Conservation (phyloP, 305 asterid genomes). For the Withania somnifera region DNA sequence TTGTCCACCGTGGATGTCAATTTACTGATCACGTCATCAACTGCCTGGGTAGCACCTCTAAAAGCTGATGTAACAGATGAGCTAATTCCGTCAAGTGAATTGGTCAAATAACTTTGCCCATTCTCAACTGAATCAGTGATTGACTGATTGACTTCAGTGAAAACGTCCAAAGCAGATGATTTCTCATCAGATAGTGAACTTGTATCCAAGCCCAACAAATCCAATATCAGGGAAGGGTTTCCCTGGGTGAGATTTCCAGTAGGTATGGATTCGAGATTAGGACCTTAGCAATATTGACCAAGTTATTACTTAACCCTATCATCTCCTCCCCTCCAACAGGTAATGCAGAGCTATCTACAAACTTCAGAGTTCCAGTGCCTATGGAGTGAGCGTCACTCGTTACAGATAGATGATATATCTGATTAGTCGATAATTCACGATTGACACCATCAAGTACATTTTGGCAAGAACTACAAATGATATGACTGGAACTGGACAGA, state of each 20-base stretch:
- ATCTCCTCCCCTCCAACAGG: conserved; percentile 31
- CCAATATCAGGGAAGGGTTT: conserved; percentile 26
- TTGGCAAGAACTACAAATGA: conserved; percentile 8
- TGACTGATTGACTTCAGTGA: conserved; percentile 21
- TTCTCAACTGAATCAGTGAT: conserved; percentile 27
- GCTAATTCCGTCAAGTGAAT: conserved; percentile 36
- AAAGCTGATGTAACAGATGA: conserved; percentile 36
- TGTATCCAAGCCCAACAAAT: conserved; percentile 21
- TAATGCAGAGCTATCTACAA: conserved; percentile 30
- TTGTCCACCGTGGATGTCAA: conserved; percentile 29
- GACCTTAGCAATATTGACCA: conserved; percentile 14
- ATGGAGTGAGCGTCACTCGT: conserved; percentile 12
- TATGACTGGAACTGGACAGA: conserved; percentile 12
- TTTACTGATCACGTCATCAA: conserved; percentile 32
- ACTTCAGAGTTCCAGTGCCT: conserved; percentile 22
- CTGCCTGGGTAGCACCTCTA: conserved; percentile 29
- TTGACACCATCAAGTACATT: conserved; percentile 10
- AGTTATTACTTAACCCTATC: conserved; percentile 15
- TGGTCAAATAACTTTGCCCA: conserved; percentile 38
- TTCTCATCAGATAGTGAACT: conserved; percentile 32
- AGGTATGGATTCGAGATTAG: conserved; percentile 13
- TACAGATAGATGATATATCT: conserved; percentile 10
- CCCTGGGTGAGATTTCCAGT: conserved; percentile 14
- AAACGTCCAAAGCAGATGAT: conserved; percentile 19
- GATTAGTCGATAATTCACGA: conserved; percentile 1